phyloP scores from a whole-genome alignment of 495 filamentous ascomycete genomes.

The Tuber indicum region DNA sequence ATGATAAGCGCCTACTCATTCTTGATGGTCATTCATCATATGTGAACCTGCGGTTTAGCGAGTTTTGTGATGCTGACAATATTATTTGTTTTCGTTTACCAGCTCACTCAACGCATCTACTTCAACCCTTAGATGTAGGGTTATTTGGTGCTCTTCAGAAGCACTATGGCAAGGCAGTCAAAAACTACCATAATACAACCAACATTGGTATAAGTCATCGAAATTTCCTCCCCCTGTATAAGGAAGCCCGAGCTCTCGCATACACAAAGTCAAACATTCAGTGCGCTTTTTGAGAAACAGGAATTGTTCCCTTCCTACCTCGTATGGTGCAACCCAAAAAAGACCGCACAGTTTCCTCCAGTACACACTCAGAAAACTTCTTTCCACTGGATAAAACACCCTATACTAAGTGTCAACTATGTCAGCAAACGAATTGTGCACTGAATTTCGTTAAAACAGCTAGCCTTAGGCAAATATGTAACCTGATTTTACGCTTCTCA shows the following conservation, averaged over 20 bases:
- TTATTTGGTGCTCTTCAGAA: neutral
- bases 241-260: neutral
- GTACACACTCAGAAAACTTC: no score
- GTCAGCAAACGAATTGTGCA: neutral
- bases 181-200: no score
- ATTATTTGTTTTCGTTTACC: neutral
- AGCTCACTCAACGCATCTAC: neutral
- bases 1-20: neutral
- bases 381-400: neutral
- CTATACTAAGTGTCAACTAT: neutral
- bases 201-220: neutral
- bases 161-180: neutral
- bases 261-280: neutral
- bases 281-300: neutral
- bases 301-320: neutral
- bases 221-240: neutral
- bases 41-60: neutral
- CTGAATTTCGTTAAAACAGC: neutral
- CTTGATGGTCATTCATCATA: neutral
- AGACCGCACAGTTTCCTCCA: rapidly evolving
- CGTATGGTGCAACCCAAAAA: neutral
- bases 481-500: neutral
- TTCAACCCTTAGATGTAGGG: neutral
- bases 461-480: neutral
- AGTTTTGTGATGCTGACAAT: neutral